Evolutionary conservation across 805 yeast species (phyloP).

Genomic region (Lachancea waltii): DNA sequence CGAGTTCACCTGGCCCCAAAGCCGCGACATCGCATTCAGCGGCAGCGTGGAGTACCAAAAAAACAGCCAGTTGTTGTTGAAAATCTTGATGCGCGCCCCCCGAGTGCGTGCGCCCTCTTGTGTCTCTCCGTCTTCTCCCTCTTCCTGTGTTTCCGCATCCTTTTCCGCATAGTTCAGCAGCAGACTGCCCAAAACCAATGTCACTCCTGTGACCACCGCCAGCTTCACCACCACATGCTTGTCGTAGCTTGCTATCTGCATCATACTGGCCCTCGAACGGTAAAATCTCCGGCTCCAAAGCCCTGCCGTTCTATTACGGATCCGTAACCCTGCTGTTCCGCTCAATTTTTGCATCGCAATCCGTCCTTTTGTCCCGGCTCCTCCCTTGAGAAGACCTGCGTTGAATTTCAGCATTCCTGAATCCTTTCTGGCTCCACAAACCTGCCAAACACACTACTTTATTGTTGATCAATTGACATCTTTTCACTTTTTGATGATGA

Average conservation of each 20-base stretch:
- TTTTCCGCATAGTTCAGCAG: constrained; percentile 21
- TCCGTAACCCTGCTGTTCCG: constrained; percentile 14
- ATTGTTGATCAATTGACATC: too few species aligned
- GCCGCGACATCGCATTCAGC: constrained; percentile 78
- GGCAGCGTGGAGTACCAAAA: constrained; percentile 89
- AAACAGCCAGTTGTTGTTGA: constrained; percentile 66
- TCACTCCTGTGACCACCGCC: constrained; percentile 28
- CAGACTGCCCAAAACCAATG: constrained; percentile 25
- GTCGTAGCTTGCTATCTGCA: constrained; percentile 4
- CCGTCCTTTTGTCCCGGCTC: constrained; percentile 28
- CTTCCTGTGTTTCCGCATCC: constrained; percentile 25
- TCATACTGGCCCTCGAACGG: constrained; percentile 5
- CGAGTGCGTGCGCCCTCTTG: constrained; percentile 36
- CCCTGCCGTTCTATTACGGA: constrained; percentile 24
- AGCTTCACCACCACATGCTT: constrained; percentile 19
- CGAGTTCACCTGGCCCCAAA: constrained; percentile 91
- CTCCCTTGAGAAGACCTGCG: constrained; percentile 2
- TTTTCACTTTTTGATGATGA: too few species aligned
- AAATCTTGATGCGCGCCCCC: constrained; percentile 33
- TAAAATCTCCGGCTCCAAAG: constrained; percentile 21
- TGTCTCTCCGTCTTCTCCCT: constrained; percentile 34
- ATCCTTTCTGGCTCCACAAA: too few species aligned
- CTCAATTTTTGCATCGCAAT: constrained; percentile 3
- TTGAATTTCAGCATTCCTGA: constrained; percentile 2
- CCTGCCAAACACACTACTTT: too few species aligned